Base-by-base conservation (phyloP, 257 asterid species). In the Phtheirospermum japonicum region DNA sequence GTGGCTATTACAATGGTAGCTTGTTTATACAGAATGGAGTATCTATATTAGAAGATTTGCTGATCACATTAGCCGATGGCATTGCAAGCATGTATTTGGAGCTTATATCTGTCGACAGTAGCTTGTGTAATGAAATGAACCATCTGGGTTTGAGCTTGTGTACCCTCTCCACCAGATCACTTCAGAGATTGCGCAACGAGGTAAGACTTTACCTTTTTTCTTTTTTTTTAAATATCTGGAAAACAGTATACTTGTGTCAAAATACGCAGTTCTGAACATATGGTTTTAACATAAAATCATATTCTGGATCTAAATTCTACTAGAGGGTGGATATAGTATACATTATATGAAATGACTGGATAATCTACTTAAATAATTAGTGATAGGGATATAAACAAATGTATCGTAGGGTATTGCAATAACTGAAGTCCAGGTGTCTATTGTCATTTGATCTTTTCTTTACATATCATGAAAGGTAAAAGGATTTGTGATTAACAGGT, bases 51-150 rank as follows among this genome's bases (percentile, higher is more conserved):
- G 95, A 92, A 80, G 97, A 92, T 83, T 71, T 92, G 75, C 80
- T 89, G 68, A 89, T 89, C 77, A 76, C 81, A 12, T 65, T 92
- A 66, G 97, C 99, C 8, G 95, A 92, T 80, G 97, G 95, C 63
- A 76, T 85, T 71, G 95, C 99, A 56, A 79, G 89, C 83, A 89
- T 82, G 87, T 89, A 92, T 68, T 80, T 92, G 82, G 97, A 92
- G 84, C 97, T 92, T 75, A 85, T 92, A 71, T 92, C 99, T 37
- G 91, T 92, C 58, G 99, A 92, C 67, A 75, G 96, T 77, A 79
- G 91, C 83, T 43, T 83, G 72, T 73, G 81, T 60, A 73, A 59
- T 68, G 87, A 81, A 68, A 81, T 78, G 70, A 78, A 73, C 78
- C 71, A 78, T 69, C 87, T 81, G 30, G 84, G 87, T 26, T 69